Evolutionary conservation across 441 rosid species (phyloP).

Genomic region (Erysimum pusillum): DNA sequence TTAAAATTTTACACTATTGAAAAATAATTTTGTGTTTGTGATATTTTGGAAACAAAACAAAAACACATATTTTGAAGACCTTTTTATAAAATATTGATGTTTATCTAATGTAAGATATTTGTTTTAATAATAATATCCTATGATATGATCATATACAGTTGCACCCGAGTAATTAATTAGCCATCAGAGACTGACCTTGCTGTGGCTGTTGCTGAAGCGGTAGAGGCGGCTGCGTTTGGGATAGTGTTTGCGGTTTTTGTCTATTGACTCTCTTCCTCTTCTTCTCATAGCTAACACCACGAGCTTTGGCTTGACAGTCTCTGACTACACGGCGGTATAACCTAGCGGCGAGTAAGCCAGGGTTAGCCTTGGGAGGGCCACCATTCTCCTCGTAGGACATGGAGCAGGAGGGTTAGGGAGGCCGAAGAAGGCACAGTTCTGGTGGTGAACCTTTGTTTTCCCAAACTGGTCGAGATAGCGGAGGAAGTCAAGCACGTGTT

Average conservation of each 20-base stretch:
- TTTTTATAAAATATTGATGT: too few species aligned
- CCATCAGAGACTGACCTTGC: constrained; percentile 48
- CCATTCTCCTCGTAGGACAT: constrained; percentile 53
- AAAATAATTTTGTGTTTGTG: too few species aligned
- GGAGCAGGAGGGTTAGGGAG: constrained; percentile 53
- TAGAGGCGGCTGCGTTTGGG: constrained; percentile 36
- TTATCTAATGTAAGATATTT: too few species aligned
- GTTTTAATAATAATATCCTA: too few species aligned
- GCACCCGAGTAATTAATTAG: constrained; percentile 46
- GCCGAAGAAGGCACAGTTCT: constrained; percentile 51
- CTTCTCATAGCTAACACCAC: constrained; percentile 53
- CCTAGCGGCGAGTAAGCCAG: constrained; percentile 53
- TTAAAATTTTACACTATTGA: too few species aligned
- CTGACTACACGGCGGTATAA: constrained; percentile 50
- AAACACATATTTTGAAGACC: too few species aligned
- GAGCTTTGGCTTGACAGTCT: constrained; percentile 54
- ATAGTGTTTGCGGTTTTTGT: constrained; percentile 35
- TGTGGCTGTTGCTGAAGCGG: constrained; percentile 35
- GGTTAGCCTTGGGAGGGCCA: constrained; percentile 52
- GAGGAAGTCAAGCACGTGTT: constrained; percentile 54
- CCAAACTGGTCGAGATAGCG: constrained; percentile 53
- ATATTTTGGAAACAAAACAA: too few species aligned
- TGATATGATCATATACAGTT: too few species aligned
- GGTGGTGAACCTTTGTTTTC: constrained; percentile 52
- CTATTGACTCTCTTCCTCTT: constrained; percentile 50